Conservation (phyloP, 495 filamentous ascomycete species). For the Penicillium lagena region DNA sequence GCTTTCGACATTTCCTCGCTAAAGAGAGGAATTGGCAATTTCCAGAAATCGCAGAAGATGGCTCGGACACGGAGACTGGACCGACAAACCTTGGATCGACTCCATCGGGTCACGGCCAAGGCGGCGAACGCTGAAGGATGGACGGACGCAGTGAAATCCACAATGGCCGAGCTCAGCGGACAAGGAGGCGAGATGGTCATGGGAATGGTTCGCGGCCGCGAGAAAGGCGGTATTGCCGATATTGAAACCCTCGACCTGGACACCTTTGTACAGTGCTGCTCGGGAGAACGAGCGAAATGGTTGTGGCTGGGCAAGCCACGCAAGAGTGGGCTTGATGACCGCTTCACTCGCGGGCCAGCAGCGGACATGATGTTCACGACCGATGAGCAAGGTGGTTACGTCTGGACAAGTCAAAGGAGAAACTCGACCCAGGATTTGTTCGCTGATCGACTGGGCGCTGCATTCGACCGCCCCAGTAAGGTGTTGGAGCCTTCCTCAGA, state of each 20-base stretch:
- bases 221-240: slow-evolving; percentile 84
- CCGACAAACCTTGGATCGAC: slow-evolving; percentile 69
- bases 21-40: slow-evolving; percentile 76
- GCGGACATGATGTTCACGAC: slow-evolving; percentile 60
- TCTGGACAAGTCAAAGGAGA: slow-evolving; percentile 55
- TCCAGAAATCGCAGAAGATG: slow-evolving; percentile 85
- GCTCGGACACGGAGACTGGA: slow-evolving; percentile 72
- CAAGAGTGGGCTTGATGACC: slow-evolving; percentile 49
- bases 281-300: slow-evolving; percentile 81
- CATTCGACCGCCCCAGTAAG: slow-evolving; percentile 25
- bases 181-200: slow-evolving; percentile 92
- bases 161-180: slow-evolving; percentile 89
- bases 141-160: slow-evolving; percentile 89
- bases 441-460: slow-evolving; percentile 21
- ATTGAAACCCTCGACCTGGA: slow-evolving; percentile 89
- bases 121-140: slow-evolving; percentile 76
- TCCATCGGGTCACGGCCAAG: slow-evolving; percentile 80
- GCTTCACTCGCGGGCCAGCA: slow-evolving; percentile 44
- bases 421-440: slow-evolving; percentile 34
- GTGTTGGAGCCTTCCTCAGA: slow-evolving; percentile 23
- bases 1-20: slow-evolving; percentile 78
- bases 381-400: slow-evolving; percentile 57
- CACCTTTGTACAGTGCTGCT: slow-evolving; percentile 66
- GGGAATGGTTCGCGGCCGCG: slow-evolving; percentile 82
- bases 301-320: slow-evolving; percentile 86